A percentile compares a stretch with the other conserved stretches of the same genome.
phyloP scores from a whole-genome alignment of 805 yeast genomes.

The Ogataea dorogensis region DNA sequence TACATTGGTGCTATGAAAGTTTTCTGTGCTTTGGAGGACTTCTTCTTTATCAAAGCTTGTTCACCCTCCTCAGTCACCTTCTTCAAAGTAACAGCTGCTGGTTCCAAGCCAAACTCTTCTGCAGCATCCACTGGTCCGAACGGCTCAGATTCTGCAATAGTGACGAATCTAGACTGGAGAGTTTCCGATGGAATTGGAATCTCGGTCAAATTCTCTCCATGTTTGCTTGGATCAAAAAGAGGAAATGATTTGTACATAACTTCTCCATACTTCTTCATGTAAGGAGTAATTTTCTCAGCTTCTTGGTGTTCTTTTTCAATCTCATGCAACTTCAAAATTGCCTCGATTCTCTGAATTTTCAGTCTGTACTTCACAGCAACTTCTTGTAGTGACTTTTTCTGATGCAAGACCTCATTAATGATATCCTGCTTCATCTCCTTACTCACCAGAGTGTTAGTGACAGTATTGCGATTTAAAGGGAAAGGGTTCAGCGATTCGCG shows the following conservation, averaged over 20 bases:
- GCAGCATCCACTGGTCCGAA: conserved; percentile 98
- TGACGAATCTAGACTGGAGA: conserved; percentile 74
- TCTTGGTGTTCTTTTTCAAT: conserved; percentile 63
- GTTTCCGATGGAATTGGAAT: conserved; percentile 88
- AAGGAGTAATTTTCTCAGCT: conserved; percentile 52
- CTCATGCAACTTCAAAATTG: conserved; percentile 65
- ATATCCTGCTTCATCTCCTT: conserved; percentile 60
- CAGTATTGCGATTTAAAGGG: conserved; percentile 69
- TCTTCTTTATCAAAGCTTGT: conserved; percentile 33
- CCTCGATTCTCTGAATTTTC: conserved; percentile 84
- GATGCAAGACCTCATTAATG: conserved; percentile 46
- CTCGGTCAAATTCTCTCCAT: conserved; percentile 82
- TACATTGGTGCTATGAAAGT: conserved; percentile 56
- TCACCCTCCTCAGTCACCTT: conserved; percentile 62
- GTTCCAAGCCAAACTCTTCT: conserved; percentile 72
- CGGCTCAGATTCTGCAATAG: conserved; percentile 92
- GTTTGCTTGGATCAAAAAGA: conserved; percentile 47
- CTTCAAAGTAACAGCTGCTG: conserved; percentile 78
- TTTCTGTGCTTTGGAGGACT: conserved; percentile 31
- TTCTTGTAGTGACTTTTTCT: conserved; percentile 60
- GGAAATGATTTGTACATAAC: conserved; percentile 83
- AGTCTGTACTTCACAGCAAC: conserved; percentile 77
- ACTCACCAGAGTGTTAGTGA: conserved; percentile 62
- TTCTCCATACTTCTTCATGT: conserved; percentile 55
- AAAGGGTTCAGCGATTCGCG: conserved; percentile 64